phyloP scores from a whole-genome alignment of 371 early-diverging fungal species.

The Syncephalastrum contaminatum region DNA sequence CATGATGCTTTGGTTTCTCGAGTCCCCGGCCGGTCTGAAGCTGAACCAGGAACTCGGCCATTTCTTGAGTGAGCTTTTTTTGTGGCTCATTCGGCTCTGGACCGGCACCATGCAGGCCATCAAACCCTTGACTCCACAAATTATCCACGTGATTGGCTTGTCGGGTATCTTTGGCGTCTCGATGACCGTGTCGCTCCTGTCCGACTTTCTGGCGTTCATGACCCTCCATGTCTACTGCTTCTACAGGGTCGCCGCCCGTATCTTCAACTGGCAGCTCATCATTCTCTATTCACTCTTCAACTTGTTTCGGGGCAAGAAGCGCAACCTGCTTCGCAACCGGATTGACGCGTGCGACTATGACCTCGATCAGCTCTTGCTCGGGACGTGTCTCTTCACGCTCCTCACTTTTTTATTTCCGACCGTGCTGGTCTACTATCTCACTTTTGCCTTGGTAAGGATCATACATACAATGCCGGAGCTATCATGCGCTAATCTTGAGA shows the following conservation, averaged over 20 bases:
- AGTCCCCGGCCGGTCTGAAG: conserved; percentile 95
- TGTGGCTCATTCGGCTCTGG: conserved; percentile 92
- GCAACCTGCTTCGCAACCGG: conserved; percentile 87
- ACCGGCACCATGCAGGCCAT: conserved; percentile 62
- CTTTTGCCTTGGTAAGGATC: conserved; percentile 75
- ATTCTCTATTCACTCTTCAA: conserved; percentile 85
- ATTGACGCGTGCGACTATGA: conserved; percentile 95
- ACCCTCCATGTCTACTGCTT: conserved; percentile 93
- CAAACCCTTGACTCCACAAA: conserved; percentile 58
- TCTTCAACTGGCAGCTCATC: conserved; percentile 90
- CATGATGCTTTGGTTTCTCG: conserved; percentile 88
- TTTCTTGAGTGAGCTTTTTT: conserved; percentile 91
- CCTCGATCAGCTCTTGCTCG: conserved; percentile 91
- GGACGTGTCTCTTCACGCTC: conserved; percentile 93
- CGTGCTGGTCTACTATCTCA: conserved; percentile 88
- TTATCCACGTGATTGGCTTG: conserved; percentile 75
- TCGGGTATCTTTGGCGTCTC: conserved; percentile 85
- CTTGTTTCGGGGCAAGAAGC: conserved; percentile 91
- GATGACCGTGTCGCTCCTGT: conserved; percentile 77
- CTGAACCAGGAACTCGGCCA: conserved; percentile 86
- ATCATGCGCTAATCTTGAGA: neutral
- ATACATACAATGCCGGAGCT: neutral
- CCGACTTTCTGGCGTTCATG: conserved; percentile 80
- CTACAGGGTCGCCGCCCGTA: conserved; percentile 88
- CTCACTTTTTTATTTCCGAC: conserved; percentile 95